Conservation (phyloP, 257 asterid species). For the Scutellaria baicalensis region DNA sequence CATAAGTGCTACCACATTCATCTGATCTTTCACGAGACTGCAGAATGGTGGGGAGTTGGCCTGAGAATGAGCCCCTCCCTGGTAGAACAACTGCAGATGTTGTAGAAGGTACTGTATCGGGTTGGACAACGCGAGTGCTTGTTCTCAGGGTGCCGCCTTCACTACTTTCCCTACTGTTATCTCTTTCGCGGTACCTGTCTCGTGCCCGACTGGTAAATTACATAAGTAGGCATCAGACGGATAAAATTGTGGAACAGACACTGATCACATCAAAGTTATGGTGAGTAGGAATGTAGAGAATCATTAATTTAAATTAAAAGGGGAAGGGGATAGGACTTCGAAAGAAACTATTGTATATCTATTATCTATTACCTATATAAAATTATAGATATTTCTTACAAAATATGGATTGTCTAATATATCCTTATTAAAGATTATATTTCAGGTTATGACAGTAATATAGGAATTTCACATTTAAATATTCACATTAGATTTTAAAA, state of each 20-base stretch:
- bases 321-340: background rate
- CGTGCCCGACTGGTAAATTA: constrained; percentile 39
- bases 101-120: constrained; percentile 26
- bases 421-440: too few species aligned
- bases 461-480: too few species aligned
- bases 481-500: too few species aligned
- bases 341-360: background rate
- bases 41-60: constrained; percentile 66
- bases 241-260: background rate
- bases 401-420: too few species aligned
- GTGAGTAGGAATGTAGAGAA: background rate
- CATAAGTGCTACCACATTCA: constrained; percentile 71
- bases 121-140: constrained; percentile 31
- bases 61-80: constrained; percentile 58
- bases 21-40: constrained; percentile 83
- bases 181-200: constrained; percentile 86
- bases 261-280: too few species aligned
- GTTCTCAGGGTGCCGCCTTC: constrained; percentile 63
- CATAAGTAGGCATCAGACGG: background rate
- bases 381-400: too few species aligned
- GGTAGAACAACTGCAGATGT: constrained; percentile 41
- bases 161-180: constrained; percentile 49
- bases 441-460: too few species aligned
- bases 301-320: background rate
- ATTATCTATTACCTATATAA: too few species aligned